A percentile compares a stretch with the other conserved stretches of the same genome.
Evolutionary conservation across 2,329 filamentous ascomycete genomes (phyloP).

Genomic region (Ophiostoma angusticollis): DNA sequence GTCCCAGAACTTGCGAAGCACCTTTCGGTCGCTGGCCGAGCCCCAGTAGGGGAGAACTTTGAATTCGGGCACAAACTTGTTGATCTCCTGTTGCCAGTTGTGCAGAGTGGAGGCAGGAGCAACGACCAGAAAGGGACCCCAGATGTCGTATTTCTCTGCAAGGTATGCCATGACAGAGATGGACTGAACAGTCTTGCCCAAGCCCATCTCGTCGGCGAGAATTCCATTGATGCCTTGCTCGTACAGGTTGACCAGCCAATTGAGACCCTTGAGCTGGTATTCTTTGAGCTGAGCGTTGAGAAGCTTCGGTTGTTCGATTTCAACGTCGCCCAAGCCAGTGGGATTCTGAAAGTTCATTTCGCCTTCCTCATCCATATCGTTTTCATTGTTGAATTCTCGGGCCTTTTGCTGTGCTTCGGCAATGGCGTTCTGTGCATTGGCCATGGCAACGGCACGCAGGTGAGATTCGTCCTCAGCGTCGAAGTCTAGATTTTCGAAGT

Average conservation of each 20-base stretch:
- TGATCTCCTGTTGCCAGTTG: slow-evolving; percentile 99
- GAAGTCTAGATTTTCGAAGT: slow-evolving; percentile 90
- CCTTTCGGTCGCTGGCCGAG: slow-evolving; percentile 83
- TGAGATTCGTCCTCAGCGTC: slow-evolving; percentile 84
- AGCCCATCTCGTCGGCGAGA: slow-evolving; percentile 97
- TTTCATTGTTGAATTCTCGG: slow-evolving; percentile 73
- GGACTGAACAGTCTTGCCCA: slow-evolving; percentile 96
- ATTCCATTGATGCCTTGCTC: slow-evolving; percentile 99
- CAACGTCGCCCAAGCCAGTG: slow-evolving; percentile 82
- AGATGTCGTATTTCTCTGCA: slow-evolving; percentile 93
- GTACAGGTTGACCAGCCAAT: slow-evolving; percentile 97
- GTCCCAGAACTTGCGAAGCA: slow-evolving; percentile 97
- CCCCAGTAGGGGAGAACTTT: slow-evolving; percentile 98
- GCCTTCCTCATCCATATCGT: slow-evolving; percentile 70
- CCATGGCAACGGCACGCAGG: slow-evolving; percentile 73
- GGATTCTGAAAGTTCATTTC: slow-evolving; percentile 99
- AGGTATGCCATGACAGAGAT: slow-evolving; percentile 99
- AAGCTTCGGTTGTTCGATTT: slow-evolving; percentile 88
- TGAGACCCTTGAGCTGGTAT: slow-evolving; percentile 97
- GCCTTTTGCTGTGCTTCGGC: slow-evolving; percentile 90
- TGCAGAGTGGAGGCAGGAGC: slow-evolving; percentile 91
- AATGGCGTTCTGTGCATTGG: slow-evolving; percentile 91
- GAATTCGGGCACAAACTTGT: slow-evolving; percentile 83
- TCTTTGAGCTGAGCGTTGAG: slow-evolving; percentile 92
- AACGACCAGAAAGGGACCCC: slow-evolving; percentile 94